Conservation (phyloP, 2,329 filamentous ascomycete genomes). For the Ploettnerulaceae sp. region DNA sequence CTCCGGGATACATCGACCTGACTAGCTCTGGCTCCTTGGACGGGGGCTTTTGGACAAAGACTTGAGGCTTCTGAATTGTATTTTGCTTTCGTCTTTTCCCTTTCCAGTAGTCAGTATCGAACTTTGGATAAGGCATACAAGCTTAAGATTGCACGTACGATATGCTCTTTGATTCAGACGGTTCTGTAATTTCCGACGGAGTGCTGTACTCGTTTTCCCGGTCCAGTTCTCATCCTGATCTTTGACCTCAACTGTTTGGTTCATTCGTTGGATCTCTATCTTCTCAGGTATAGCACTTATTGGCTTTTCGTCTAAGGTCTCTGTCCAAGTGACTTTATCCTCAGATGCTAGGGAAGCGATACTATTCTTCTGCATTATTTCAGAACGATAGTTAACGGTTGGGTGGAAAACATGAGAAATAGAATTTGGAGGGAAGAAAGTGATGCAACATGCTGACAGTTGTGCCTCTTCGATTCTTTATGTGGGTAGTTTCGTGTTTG, state of each 20-base stretch:
- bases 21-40: neutral
- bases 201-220: slow-evolving; percentile 29
- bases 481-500: no score
- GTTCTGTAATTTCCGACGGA: slow-evolving; percentile 30
- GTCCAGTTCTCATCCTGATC: slow-evolving; percentile 34
- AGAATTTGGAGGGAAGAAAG: no score
- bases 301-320: neutral
- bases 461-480: no score
- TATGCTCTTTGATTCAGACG: slow-evolving; percentile 29
- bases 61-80: neutral
- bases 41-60: neutral
- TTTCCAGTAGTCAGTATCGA: neutral
- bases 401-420: neutral
- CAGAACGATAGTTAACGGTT: neutral
- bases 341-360: neutral
- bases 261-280: slow-evolving; percentile 19
- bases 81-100: neutral
- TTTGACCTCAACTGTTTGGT: slow-evolving; percentile 13
- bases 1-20: neutral
- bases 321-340: neutral
- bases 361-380: neutral
- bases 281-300: slow-evolving; percentile 2
- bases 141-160: slow-evolving; percentile 23
- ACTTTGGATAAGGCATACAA: no score
- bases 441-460: neutral